Percentiles rank a stretch among this genome's conserved stretches.
phyloP scores from a whole-genome alignment of 1,284 basidiomycete genomes.

The Naganishia albida region DNA sequence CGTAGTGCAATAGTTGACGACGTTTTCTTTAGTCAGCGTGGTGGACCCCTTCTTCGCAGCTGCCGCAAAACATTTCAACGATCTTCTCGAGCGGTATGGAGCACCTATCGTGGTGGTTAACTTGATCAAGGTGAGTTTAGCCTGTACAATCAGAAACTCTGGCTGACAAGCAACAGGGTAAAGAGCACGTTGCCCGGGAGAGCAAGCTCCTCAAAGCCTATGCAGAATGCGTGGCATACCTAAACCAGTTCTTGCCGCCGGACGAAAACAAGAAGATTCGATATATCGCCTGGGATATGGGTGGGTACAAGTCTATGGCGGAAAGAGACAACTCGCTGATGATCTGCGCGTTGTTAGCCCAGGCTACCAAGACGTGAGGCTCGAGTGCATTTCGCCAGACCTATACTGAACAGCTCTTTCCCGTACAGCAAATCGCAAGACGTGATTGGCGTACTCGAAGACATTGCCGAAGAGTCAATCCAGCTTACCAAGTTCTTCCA shows the following conservation, averaged over 20 bases:
- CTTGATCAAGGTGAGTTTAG: slow-evolving; percentile 75
- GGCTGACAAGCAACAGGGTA: slow-evolving; percentile 34
- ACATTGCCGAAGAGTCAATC: slow-evolving; percentile 91
- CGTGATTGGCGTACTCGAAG: slow-evolving; percentile 92
- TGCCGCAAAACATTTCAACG: slow-evolving; percentile 86
- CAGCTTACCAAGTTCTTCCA: slow-evolving; percentile 94
- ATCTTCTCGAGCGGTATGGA: slow-evolving; percentile 87
- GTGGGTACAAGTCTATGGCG: slow-evolving; percentile 57
- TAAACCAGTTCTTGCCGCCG: slow-evolving; percentile 89
- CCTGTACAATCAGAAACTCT: neutral
- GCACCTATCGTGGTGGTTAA: slow-evolving; percentile 92
- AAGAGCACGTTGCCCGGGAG: slow-evolving; percentile 74
- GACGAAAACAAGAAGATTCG: slow-evolving; percentile 74
- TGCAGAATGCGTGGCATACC: slow-evolving; percentile 84
- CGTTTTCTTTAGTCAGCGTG: slow-evolving; percentile 68
- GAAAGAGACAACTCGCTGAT: neutral
- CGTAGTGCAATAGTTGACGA: neutral
- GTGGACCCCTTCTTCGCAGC: slow-evolving; percentile 95
- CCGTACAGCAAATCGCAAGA: slow-evolving; percentile 82
- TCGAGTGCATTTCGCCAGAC: neutral
- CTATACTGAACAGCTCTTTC: neutral
- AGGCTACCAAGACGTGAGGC: slow-evolving; percentile 15
- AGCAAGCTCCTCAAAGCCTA: slow-evolving; percentile 92
- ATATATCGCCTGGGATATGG: slow-evolving; percentile 97
- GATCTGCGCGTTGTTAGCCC: neutral